Evolutionary conservation across 805 yeast species (phyloP), one percentile per base, ranked within the genome.

Genomic region (Saccharomycopsis fibuligera): DNA sequence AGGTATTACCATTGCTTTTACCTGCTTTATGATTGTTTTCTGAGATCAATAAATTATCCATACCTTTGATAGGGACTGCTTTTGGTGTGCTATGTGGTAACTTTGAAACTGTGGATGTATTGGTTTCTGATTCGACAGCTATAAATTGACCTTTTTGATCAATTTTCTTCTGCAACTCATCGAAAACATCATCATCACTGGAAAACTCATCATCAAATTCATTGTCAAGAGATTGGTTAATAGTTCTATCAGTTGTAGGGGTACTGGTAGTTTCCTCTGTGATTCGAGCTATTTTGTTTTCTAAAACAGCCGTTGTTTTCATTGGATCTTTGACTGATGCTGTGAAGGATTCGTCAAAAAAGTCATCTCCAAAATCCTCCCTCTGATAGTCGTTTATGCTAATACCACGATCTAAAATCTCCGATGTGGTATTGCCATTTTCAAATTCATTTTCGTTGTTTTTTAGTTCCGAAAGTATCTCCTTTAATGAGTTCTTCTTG

Each of bases 321-420:
- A 22, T 8, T 22, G 40, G 19, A 44, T 8, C 21, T 10, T 42
- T 37, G 16, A 36, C 22, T 14, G 25, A 16, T 21, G 21, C 23
- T 2, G 14, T 37, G n/a, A 33, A n/a, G n/a, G 40, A 30, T 25
- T 51, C 54, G 22, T 51, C 54, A 31, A 51, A 51, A 35, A 51
- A 47, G 4, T 47, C 47, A 33, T 51, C 54, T 12, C 29, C 39
- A 30, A 51, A 51, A 42, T 33, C 43, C 4, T 47, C 52, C 3
- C 30, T 16, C 35, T 48, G 42, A 36, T 41, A 45, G 16, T 45
- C 50, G 33, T 51, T 27, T 9, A 51, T 24, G 19, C 21, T 44
- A 8, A 51, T 43, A 3, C 55, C 55, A n/a, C 45, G 45, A 30
- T 51, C 55, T 23, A 51, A 37, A 2, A 51, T 22, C 14, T 48